phyloP scores from a whole-genome alignment of 2,329 filamentous ascomycete species.

The Fusarium nodosum region DNA sequence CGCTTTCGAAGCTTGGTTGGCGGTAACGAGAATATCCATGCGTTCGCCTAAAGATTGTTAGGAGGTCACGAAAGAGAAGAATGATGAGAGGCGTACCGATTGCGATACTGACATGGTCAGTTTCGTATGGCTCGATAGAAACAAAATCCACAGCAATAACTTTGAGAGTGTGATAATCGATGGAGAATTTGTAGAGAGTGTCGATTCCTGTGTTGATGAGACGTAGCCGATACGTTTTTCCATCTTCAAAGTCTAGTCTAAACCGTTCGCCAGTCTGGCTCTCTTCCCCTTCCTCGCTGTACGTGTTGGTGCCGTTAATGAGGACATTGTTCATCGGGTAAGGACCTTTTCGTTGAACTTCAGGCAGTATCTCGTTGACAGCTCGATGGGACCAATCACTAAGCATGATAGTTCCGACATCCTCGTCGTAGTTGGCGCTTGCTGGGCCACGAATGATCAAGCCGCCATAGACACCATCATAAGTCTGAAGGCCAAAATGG shows the following conservation, averaged over 20 bases:
- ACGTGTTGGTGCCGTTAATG: constrained; percentile 61
- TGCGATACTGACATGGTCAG: constrained; percentile 64
- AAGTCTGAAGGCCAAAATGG: constrained; percentile 65
- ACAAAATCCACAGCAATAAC: constrained; percentile 72
- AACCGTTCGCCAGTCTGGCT: constrained; percentile 53
- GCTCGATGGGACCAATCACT: constrained; percentile 70
- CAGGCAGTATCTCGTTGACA: constrained; percentile 54
- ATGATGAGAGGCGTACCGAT: constrained; percentile 53
- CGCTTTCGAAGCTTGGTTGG: constrained; percentile 53
- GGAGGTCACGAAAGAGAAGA: background rate
- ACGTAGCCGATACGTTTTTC: constrained; percentile 62
- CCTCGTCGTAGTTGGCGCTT: constrained; percentile 71
- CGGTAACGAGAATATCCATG: constrained; percentile 62
- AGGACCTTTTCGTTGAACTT: constrained; percentile 36
- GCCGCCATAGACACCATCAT: constrained; percentile 70
- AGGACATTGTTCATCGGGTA: constrained; percentile 60
- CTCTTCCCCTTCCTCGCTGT: constrained; percentile 30
- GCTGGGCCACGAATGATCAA: constrained; percentile 73
- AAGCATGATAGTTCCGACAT: constrained; percentile 71
- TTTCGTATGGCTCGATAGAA: constrained; percentile 67
- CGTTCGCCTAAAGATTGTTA: constrained; percentile 58
- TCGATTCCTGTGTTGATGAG: constrained; percentile 64
- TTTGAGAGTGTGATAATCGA: constrained; percentile 69
- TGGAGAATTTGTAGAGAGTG: constrained; percentile 62
- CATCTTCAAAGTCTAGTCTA: constrained; percentile 57